Base-by-base conservation (phyloP, 2,329 filamentous ascomycete genomes). In the Helotiales sp. region DNA sequence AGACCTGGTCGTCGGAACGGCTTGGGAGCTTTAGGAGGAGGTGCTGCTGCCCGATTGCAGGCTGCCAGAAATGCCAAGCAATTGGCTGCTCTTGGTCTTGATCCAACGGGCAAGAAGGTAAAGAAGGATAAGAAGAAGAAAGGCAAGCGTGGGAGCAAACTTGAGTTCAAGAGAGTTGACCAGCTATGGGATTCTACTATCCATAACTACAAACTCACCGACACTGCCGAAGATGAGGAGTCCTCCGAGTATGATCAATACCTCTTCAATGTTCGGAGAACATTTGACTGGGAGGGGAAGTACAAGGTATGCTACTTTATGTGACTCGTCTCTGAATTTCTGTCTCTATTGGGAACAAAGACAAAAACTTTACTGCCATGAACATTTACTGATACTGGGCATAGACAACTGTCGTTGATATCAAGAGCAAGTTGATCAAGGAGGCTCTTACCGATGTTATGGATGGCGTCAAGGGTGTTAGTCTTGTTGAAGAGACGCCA, bases 241-340 rank as follows among this genome's bases (percentile, higher is more conserved):
- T 80, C 80, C 28, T 84, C 87, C 62, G 86, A 91, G 71, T 94
- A 93, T 77, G 89, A 94, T 68, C 88, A 91, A 68, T 96, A 90
- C 77, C 85, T 93, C 32, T 97, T 97, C 77, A 92, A 93, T 26
- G 91, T 97, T 17, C 88, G 92, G 17, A 86, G 93, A 63, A 90
- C 87, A 15, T 96, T 97, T 77, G 90, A 94, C 77, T 93, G 87
- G 87, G 91, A 96, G 72, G 92, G 93, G 69, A 93, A 93, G 74
- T 94, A 92, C 74, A 83, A 87, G 73, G 76, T 77, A 62, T 55
- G 59, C 26, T 17, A 5, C 26, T 26, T 24, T 20, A 6, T 15
- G 8, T 45, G 37, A 26, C 22, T 13, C 20, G 37, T n/a, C 10
- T 55, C 24, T 40, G 6, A 34, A 47, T 45, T 43, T 32, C 15